Percentiles rank a stretch among this genome's conserved stretches.
These are phyloP conservation scores for Macrotyloma uniflorum DNA, from an alignment of 306 rosid species.

Conservation along the genomic window DNA sequence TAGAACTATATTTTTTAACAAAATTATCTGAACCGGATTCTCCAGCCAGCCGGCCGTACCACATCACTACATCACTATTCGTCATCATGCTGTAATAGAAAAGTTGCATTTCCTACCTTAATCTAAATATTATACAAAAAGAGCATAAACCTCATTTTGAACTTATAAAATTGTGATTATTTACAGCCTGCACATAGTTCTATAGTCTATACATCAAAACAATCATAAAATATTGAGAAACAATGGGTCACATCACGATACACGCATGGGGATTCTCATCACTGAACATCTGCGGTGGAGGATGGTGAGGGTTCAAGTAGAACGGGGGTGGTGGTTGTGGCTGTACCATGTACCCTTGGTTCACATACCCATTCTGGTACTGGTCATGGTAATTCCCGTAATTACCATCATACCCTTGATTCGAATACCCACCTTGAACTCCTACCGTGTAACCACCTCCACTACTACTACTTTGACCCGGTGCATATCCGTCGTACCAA, in stretches of 20 bases:
- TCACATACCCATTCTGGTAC: conserved; percentile 23
- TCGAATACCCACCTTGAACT: conserved; percentile 1
- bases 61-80: neutral
- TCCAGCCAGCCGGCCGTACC: conserved; percentile 43
- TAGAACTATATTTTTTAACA: neutral
- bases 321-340: conserved; percentile 26
- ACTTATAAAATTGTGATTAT: conserved; percentile 27
- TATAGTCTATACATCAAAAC: neutral
- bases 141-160: neutral
- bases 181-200: conserved; percentile 24
- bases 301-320: conserved; percentile 33
- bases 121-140: neutral
- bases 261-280: conserved; percentile 96
- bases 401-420: conserved; percentile 35
- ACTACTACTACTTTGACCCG: conserved; percentile 51
- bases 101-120: conserved; percentile 11
- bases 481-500: conserved; percentile 56
- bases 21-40: conserved; percentile 2
- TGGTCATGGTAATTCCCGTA: conserved; percentile 6
- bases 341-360: conserved; percentile 43
- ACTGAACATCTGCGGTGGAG: conserved; percentile 63
- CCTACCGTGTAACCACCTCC: conserved; percentile 18
- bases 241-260: conserved; percentile 66
- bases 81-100: conserved; percentile 7
- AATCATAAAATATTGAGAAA: neutral